Base-by-base conservation (phyloP, 495 filamentous ascomycete genomes). In the Penicillium verhagenii region DNA sequence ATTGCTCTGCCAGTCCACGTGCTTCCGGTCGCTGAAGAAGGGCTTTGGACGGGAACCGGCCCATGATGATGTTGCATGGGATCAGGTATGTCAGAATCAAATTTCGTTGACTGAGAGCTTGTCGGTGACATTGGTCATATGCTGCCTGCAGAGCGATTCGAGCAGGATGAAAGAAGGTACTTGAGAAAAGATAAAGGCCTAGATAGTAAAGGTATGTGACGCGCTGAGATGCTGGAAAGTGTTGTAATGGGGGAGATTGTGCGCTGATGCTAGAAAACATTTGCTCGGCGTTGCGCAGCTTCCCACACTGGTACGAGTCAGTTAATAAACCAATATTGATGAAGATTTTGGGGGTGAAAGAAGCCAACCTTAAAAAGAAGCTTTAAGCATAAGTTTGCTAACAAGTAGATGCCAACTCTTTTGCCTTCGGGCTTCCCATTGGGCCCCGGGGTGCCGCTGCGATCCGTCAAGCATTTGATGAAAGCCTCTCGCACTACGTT, bases 191-290 rank as follows among this genome's bases (percentile, higher is more conserved):
- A 64, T 92, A 96, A 35, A 92, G 87, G 25, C 93, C 93, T 16
- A 96, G 87, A 64, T 96, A 97, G 72, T 96, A 97, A 6, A 96
- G 84, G 66, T 92, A 97, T 19, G 93, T 92, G 24, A 95, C 89
- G 37, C 90, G 83, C 53, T 97, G 90, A 9, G 90, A 81, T n/a
- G 90, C 90, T 14, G 93, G 90, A 65, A 92, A 96, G 38, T 87
- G 75, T 3, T 77, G 74, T 14, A 96, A 77, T 0, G 89, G 89
- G 5, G 92, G 90, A 2, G 90, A 91, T 57, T 87, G 85, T 31
- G 90, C 84, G 57, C 83, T 86, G 62, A 97, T 90, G 61, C 95
- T 96, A 56, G 86, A 87, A 67, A 96, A 92, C 69, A 97, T 89
- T 56, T 91, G 89, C 46, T 90, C 86, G 11, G 90, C 92, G 35